Conservation (phyloP, 176 grass and related monocot species). For the Chrysopogon serrulatus region DNA sequence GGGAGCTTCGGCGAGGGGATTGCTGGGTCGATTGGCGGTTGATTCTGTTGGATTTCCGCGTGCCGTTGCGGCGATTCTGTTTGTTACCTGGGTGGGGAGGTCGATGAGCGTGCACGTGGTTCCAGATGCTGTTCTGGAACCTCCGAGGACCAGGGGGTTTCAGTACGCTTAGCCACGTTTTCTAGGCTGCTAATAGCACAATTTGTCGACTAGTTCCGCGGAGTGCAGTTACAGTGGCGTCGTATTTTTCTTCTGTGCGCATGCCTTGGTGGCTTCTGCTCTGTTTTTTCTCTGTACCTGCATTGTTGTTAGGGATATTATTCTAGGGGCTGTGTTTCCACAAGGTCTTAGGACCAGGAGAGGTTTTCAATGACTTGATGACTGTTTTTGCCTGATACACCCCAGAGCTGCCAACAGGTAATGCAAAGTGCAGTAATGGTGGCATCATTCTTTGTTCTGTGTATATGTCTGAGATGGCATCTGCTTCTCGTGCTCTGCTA, state of each 20-base stretch:
- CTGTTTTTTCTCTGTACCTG: not conserved
- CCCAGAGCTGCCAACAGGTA: not conserved
- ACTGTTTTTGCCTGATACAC: not conserved
- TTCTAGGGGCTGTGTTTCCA: not conserved
- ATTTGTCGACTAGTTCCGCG: slow-evolving; percentile 14
- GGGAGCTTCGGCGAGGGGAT: not conserved
- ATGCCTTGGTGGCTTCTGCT: not conserved
- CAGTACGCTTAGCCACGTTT: slow-evolving; percentile 9
- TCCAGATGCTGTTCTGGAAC: not conserved
- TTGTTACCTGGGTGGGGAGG: not conserved
- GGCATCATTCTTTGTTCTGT: not conserved
- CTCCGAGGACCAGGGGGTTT: not conserved
- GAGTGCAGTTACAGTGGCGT: slow-evolving; percentile 5
- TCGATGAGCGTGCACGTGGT: not conserved
- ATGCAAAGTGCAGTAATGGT: not conserved
- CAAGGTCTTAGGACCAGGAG: not conserved
- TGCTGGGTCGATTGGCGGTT: slow-evolving; percentile 4
- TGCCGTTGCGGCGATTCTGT: not conserved
- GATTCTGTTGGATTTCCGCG: slow-evolving; percentile 6
- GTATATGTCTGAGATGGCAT: not conserved
- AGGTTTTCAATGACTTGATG: not conserved
- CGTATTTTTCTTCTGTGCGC: slow-evolving; percentile 18
- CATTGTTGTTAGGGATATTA: not conserved
- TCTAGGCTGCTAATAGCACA: not conserved
- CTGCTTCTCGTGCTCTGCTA: not conserved